Evolutionary conservation across 805 yeast species (phyloP), one percentile per base, ranked within the genome.

Genomic region (Kodamaea kaohsiungensis): DNA sequence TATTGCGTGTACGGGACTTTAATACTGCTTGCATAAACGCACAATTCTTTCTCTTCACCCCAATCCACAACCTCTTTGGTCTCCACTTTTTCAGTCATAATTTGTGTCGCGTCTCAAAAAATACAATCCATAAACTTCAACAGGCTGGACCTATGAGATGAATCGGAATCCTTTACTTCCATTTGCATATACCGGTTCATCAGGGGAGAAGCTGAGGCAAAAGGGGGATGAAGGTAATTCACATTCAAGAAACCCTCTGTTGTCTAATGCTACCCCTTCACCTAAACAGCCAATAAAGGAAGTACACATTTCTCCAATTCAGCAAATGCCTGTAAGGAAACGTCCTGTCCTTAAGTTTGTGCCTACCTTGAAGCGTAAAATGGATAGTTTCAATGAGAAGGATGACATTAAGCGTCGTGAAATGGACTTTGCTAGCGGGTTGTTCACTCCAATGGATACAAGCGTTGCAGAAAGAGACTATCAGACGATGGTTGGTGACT

Each of bases 171-270:
- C 76, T 1, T 60, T 81, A 22, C 68, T 80, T n/a, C 85, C 86
- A 4, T 76, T 80, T 67, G 81, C 84, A 3, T 81, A 68, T 58
- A 76, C 72, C 54, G 65, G 71, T 8, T 62, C 73, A 1, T 55
- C 67, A 0, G 63, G 64, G 27, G 74, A 71, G 38, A 65, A 18
- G 43, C 43, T 59, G 76, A 35, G 65, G 59, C 9, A 69, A 68
- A 7, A 69, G 73, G 15, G 82, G 56, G 76, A 79, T 62, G 81
- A 82, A 9, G 66, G 73, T 3, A 77, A 80, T 53, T 77, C 77
- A 58, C 82, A 78, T 54, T 73, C 80, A 3, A 61, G 80, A 43
- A 63, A 53, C 3, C 49, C 64, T 1, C 51, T 48, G 51, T 39
- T 48, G 8, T 9, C 51, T 2, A 39, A 48, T 22, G 15, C 13